Conservation (phyloP, 345 rosid species). For the Cardamine occulta region DNA sequence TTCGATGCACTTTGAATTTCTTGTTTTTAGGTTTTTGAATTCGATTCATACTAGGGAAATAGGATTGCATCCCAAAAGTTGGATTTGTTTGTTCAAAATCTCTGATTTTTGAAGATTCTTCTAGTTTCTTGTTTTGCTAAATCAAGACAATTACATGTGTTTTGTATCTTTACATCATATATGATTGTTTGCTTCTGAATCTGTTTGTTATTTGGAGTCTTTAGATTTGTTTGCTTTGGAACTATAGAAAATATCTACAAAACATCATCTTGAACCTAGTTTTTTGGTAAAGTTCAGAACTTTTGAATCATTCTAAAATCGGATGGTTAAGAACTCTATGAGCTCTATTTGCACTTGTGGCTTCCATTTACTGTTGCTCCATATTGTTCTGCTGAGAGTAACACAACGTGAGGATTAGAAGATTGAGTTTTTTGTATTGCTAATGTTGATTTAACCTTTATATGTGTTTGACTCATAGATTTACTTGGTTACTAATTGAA, state of each 20-base stretch:
- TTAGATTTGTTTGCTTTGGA: background rate
- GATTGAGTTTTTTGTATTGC: background rate
- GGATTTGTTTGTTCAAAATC: background rate
- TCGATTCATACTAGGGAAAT: no score
- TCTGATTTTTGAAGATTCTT: no score
- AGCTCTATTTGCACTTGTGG: conserved; percentile 1
- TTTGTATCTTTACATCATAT: background rate
- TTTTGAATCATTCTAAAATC: background rate
- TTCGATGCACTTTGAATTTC: conserved; percentile 22
- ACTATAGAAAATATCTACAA: background rate
- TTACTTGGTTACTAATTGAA: background rate
- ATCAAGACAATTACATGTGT: no score
- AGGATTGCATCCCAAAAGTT: no score
- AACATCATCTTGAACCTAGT: background rate
- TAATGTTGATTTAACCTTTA: background rate
- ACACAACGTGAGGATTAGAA: background rate
- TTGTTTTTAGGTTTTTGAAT: background rate
- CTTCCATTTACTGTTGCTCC: background rate
- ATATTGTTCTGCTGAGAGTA: background rate
- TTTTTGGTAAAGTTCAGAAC: background rate
- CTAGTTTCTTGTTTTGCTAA: no score
- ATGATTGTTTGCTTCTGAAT: background rate
- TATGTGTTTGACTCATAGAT: background rate
- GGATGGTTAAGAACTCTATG: background rate
- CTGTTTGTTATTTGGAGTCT: background rate